Percentiles rank a stretch among this genome's conserved stretches.
phyloP scores from a whole-genome alignment of 306 rosid species.

The Trifolium dubium region DNA sequence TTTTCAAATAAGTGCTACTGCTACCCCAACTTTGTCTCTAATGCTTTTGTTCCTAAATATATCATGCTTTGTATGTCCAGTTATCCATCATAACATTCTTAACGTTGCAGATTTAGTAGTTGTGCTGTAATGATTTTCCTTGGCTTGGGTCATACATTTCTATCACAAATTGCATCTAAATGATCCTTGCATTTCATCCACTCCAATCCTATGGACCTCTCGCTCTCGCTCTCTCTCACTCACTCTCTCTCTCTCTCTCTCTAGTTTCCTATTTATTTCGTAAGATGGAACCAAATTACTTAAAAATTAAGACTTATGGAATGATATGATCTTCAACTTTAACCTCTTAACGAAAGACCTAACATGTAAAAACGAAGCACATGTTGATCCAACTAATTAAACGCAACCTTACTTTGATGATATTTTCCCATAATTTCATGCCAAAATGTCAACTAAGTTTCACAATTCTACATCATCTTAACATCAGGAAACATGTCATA shows the following conservation, averaged over 20 bases:
- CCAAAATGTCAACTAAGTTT: slow-evolving; percentile 1
- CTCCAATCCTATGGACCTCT: background rate
- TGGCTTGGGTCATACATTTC: background rate
- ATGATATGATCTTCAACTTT: background rate
- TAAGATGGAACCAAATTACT: background rate
- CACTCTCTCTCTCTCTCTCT: background rate
- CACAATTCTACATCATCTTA: slow-evolving; percentile 6
- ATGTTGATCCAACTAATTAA: background rate
- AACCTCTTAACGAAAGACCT: background rate
- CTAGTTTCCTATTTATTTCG: background rate
- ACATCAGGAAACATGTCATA: background rate
- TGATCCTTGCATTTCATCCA: background rate
- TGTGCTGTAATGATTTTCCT: background rate
- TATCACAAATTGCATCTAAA: background rate
- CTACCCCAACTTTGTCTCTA: background rate
- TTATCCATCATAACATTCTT: background rate
- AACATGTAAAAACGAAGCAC: background rate
- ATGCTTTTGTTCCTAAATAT: background rate
- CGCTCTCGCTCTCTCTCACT: too few species aligned
- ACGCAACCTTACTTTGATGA: slow-evolving; percentile 1
- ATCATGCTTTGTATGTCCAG: background rate
- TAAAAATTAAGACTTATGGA: background rate
- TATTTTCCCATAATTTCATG: slow-evolving; percentile 27
- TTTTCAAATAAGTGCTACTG: background rate
- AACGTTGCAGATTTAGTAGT: background rate